Base-by-base conservation (phyloP, 2,329 filamentous ascomycete species). In the Colletotrichum sp. region DNA sequence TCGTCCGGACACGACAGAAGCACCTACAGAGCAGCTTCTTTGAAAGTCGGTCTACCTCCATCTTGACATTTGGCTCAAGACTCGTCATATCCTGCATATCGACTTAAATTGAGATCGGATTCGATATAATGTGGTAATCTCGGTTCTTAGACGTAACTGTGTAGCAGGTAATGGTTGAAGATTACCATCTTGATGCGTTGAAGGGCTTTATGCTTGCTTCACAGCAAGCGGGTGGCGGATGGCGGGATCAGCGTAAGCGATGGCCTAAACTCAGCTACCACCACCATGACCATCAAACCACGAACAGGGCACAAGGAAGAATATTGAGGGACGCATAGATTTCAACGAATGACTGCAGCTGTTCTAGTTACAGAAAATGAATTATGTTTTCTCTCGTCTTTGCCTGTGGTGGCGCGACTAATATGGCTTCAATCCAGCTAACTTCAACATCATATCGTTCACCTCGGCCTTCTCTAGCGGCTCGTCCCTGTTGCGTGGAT, bases 281-380 rank as follows among this genome's bases (percentile, higher is more conserved):
- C 1, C 36, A 6, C 36, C 0, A 19, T 39, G 36, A 9, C 8
- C 22, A 8, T 12, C 49, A 55, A 55, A 55, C 49, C 49, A 55
- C n/a, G 13, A 15, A 25, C n/a, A 55, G 22, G n/a, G 12, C 22
- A 55, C 25, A 15, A 1, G 49, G 49, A 55, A 55, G n/a, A 13
- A 12, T 55, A 8, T 55, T 15, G 13, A 25, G n/a, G 12, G 25
- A 55, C 49, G 49, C 22, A 55, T 57, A 27, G 6, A 8, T 57
- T 57, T 16, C 13, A 57, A 27, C 52, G 22, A 57, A 0, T 16
- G 13, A 57, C 22, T 57, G 6, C 22, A 57, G 15, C 15, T 27
- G 0, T 27, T 0, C 13, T 27, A 27, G 22, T 15, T 57, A 57
- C 52, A 15, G 2, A 0, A 9, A 27, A 57, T 0, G 6, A 57